These are phyloP conservation scores for Globisporangium takayamanum DNA, from an alignment of 352 stramenopile genomes.

Conservation along the genomic window DNA sequence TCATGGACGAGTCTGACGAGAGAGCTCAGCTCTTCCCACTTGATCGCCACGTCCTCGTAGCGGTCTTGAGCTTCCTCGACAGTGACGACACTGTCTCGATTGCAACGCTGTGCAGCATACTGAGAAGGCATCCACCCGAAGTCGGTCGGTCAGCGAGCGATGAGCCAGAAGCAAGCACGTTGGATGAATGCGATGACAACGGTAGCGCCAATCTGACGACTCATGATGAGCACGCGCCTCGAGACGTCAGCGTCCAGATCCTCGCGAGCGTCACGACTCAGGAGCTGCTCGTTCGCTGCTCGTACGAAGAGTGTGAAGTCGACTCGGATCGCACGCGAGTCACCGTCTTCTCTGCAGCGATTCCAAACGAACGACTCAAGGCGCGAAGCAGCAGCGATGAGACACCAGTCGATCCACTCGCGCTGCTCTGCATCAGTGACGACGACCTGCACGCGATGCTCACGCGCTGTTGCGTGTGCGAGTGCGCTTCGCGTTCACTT, in stretches of 20 bases:
- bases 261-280: background rate
- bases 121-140: background rate
- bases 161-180: background rate
- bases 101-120: background rate
- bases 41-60: slow-evolving; percentile 2
- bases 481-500: background rate
- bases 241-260: slow-evolving; percentile 1
- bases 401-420: background rate
- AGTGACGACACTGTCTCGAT: slow-evolving; percentile 1
- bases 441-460: slow-evolving; percentile 10
- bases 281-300: slow-evolving; percentile 3
- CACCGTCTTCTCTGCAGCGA: slow-evolving; percentile 1
- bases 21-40: background rate
- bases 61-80: slow-evolving; percentile 5
- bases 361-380: background rate
- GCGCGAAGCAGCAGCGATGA: no score
- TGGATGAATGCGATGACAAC: background rate
- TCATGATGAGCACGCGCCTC: background rate
- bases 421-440: slow-evolving; percentile 7
- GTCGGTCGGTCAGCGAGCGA: no score
- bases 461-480: slow-evolving; percentile 21
- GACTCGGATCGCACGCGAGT: background rate
- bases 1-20: background rate
- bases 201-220: background rate
- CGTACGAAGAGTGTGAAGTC: background rate